A percentile compares a stretch with the other conserved stretches of the same genome.
Evolutionary conservation across 2,329 filamentous ascomycete genomes (phyloP).

Genomic region (Aspergillus sp.): DNA sequence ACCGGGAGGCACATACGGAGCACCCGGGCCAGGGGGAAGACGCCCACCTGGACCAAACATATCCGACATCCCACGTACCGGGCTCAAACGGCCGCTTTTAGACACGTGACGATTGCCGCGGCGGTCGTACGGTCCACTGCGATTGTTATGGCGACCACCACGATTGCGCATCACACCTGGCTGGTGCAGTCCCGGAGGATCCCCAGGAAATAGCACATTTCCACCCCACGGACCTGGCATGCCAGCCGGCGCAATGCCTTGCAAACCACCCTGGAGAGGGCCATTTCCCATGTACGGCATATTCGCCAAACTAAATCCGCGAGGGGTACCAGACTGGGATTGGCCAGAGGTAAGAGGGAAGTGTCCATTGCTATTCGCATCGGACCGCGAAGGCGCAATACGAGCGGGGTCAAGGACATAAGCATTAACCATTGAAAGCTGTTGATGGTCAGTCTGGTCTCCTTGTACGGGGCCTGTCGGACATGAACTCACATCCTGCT

Average conservation of each 20-base stretch:
- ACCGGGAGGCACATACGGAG: constrained; percentile 29
- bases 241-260: constrained; percentile 20
- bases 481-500: constrained; percentile 62
- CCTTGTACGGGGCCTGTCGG: background rate
- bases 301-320: constrained; percentile 79
- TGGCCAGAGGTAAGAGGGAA: constrained; percentile 75
- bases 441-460: constrained; percentile 23
- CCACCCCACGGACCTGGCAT: constrained; percentile 27
- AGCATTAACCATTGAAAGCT: constrained; percentile 84
- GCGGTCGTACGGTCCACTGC: constrained; percentile 63
- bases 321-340: constrained; percentile 70
- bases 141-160: constrained; percentile 52
- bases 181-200: constrained; percentile 38
- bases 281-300: constrained; percentile 47
- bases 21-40: constrained; percentile 20
- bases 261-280: constrained; percentile 31
- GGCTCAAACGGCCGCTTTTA: constrained; percentile 40
- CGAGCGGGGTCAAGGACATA: constrained; percentile 93
- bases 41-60: constrained; percentile 28
- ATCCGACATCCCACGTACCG: constrained; percentile 26
- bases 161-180: constrained; percentile 61
- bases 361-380: constrained; percentile 91
- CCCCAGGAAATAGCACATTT: constrained; percentile 19
- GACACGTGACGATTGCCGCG: constrained; percentile 47
- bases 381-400: constrained; percentile 84